These are phyloP conservation scores for Fusarium duplospermum DNA, from an alignment of 2,329 filamentous ascomycete genomes.

Conservation along the genomic window DNA sequence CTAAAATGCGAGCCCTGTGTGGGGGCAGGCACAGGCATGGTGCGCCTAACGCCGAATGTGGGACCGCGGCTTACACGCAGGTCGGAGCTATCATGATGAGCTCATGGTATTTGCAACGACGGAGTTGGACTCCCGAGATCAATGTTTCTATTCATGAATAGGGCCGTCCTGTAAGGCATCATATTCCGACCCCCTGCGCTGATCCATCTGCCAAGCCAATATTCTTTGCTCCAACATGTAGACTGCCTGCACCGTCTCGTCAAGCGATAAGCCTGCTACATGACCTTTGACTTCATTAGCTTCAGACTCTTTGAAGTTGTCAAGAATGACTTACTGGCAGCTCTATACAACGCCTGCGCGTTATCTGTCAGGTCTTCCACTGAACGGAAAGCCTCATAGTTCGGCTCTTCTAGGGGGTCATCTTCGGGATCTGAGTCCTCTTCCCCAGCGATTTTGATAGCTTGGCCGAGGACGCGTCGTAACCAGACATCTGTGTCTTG, in stretches of 20 bases:
- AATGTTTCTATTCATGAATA: not conserved
- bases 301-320: not conserved
- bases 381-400: conserved; percentile 49
- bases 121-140: not conserved
- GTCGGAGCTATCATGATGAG: conserved; percentile 2
- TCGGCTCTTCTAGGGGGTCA: conserved; percentile 2
- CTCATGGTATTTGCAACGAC: conserved; percentile 1
- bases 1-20: conserved; percentile 6
- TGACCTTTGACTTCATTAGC: conserved; percentile 42
- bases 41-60: conserved; percentile 2
- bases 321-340: conserved; percentile 44
- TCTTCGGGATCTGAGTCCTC: conserved; percentile 9
- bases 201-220: conserved; percentile 48
- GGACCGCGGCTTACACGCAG: not conserved
- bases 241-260: conserved; percentile 50
- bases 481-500: conserved; percentile 41
- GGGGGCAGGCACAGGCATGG: not conserved
- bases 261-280: conserved; percentile 49
- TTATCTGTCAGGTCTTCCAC: conserved; percentile 47
- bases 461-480: conserved; percentile 36
- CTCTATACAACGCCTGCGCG: conserved; percentile 49
- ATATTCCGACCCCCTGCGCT: conserved; percentile 1
- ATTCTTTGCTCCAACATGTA: conserved; percentile 54
- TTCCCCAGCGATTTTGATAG: conserved; percentile 21
- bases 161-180: not conserved